Percentiles rank a stretch among this genome's conserved stretches.
These are phyloP conservation scores for Fusarium paranaense DNA, from an alignment of 2,329 filamentous ascomycete species.

Conservation along the genomic window DNA sequence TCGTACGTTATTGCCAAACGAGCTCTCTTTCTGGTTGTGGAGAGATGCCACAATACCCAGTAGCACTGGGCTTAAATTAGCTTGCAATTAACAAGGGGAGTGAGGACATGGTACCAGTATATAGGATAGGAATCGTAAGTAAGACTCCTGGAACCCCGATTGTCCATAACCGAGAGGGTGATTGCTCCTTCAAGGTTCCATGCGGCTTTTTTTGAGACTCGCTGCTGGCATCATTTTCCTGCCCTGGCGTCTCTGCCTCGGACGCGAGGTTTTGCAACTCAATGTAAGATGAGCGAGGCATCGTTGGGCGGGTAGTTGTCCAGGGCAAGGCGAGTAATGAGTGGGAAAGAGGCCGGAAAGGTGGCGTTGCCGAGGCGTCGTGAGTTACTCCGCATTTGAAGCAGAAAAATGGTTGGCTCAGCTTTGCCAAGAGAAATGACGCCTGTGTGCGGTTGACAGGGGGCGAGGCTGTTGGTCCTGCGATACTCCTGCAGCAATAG, in stretches of 20 bases:
- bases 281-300: neutral
- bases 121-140: neutral
- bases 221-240: neutral
- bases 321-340: neutral
- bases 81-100: accelerated
- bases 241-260: neutral
- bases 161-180: neutral
- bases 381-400: neutral
- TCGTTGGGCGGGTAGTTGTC: neutral
- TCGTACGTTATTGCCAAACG: neutral
- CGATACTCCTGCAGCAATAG: no score
- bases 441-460: neutral
- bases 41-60: neutral
- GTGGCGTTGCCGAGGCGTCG: neutral
- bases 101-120: neutral
- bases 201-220: neutral
- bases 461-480: neutral
- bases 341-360: neutral
- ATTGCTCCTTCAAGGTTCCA: neutral
- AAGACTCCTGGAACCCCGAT: neutral
- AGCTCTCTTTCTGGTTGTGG: neutral
- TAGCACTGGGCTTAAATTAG: neutral
- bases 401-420: neutral
- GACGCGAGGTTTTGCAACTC: neutral
- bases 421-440: neutral